Evolutionary conservation across 768 basidiomycete species (phyloP).

Genomic region (Hebeloma cylindrosporum): DNA sequence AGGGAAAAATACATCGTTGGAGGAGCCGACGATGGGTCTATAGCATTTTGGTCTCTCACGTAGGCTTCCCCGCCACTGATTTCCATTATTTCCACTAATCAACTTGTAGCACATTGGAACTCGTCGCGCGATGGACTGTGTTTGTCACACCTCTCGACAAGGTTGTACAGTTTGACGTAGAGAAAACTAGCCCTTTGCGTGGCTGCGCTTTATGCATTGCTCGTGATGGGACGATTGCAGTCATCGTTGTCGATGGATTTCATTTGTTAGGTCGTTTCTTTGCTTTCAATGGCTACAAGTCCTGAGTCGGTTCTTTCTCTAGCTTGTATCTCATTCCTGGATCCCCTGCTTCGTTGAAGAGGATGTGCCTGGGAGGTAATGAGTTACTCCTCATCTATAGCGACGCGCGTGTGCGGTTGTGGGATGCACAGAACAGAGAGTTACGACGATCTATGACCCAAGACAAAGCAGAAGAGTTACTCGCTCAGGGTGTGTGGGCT

Average conservation of each 20-base stretch:
- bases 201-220: slow-evolving; percentile 75
- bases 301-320: slow-evolving; percentile 2
- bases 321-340: slow-evolving; percentile 86
- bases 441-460: slow-evolving; percentile 80
- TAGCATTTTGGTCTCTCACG: slow-evolving; percentile 72
- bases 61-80: slow-evolving; percentile 25
- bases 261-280: slow-evolving; percentile 60
- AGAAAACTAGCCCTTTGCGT: slow-evolving; percentile 53
- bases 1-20: slow-evolving; percentile 67
- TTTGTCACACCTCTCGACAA: slow-evolving; percentile 65
- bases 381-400: slow-evolving; percentile 76
- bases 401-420: slow-evolving; percentile 76
- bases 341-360: slow-evolving; percentile 61
- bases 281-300: not conserved
- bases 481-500: slow-evolving; percentile 72
- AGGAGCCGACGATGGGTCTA: slow-evolving; percentile 75
- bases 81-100: not conserved
- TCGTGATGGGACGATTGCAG: slow-evolving; percentile 77
- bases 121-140: slow-evolving; percentile 70
- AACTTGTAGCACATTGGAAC: slow-evolving; percentile 53
- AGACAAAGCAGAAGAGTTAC: slow-evolving; percentile 75
- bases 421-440: slow-evolving; percentile 83
- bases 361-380: slow-evolving; percentile 64
- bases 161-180: slow-evolving; percentile 56
- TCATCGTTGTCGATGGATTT: slow-evolving; percentile 72